A percentile compares a stretch with the other conserved stretches of the same genome.
These are phyloP conservation scores for Atkinsonella texensis DNA, from an alignment of 2,329 filamentous ascomycete genomes.

Conservation along the genomic window DNA sequence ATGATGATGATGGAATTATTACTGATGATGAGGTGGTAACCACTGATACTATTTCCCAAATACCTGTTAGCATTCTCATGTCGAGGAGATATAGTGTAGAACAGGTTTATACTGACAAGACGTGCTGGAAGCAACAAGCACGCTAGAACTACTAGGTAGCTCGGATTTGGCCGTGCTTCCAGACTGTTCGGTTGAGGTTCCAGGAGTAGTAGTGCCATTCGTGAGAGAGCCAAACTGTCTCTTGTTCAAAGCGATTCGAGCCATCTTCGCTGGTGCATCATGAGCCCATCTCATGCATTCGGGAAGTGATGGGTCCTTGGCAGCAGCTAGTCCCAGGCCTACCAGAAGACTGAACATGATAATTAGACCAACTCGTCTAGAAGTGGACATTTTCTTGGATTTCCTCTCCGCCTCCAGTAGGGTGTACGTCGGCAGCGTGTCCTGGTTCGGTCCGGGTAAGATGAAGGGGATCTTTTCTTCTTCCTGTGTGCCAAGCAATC, in stretches of 20 bases:
- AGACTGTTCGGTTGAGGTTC: background rate
- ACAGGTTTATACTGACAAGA: background rate
- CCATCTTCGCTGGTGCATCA: background rate
- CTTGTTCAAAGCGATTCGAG: constrained; percentile 3
- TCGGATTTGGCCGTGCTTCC: background rate
- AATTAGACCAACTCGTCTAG: constrained; percentile 8
- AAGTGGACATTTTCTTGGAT: constrained; percentile 9
- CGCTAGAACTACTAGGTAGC: background rate
- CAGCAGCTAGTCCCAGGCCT: constrained; percentile 13
- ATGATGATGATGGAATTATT: background rate
- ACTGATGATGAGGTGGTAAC: background rate
- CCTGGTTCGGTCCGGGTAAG: constrained; percentile 1
- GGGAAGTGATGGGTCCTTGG: background rate
- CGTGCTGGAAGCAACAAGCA: background rate
- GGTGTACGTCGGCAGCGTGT: background rate
- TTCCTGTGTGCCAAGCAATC: constrained; percentile 12
- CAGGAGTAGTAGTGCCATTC: constrained; percentile 3
- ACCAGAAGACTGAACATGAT: constrained; percentile 16
- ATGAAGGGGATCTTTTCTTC: constrained; percentile 13
- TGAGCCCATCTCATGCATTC: constrained; percentile 2
- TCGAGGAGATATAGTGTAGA: background rate
- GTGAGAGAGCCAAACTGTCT: constrained; percentile 1
- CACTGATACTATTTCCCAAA: background rate
- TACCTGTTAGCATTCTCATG: background rate
- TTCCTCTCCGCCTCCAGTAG: background rate